Base-by-base conservation (phyloP, 2,329 filamentous ascomycete genomes). In the Aspergillus ruber region DNA sequence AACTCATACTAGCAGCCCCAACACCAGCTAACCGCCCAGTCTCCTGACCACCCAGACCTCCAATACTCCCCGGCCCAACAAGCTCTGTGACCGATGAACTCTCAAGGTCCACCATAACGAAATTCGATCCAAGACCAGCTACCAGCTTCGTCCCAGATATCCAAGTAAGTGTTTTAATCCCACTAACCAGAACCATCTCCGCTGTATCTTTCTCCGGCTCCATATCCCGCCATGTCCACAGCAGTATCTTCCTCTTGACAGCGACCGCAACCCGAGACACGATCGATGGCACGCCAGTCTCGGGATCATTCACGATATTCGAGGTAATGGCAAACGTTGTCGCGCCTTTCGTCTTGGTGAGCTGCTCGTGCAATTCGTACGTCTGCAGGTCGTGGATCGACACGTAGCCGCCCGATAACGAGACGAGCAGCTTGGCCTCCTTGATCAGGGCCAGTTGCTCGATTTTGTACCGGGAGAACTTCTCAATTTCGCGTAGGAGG, bases 181-280 rank as follows among this genome's bases (percentile, higher is more conserved):
- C 83, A 60, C 91, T 91, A 29, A 88, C 76, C 40, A 97, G 76
- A 1, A 83, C 81, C 33, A 96, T 81, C 70, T 97, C 93, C 23
- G 75, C 74, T 0, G 85, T 82, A 29, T 93, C 83, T 3, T 80
- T 57, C 42, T 80, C 80, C 38, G 96, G 77, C 72, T 97, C 93
- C 74, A 90, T 93, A 65, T 95, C 90, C 59, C 93, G 86, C 93
- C 94, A 98, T 61, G 85, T 88, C 90, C 93, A 98, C 47, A 96
- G 71, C 51, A 97, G 68, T 45, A 98, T 76, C 60, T 88, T 87
- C 61, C 93, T 79, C 76, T 97, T 97, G 29, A 96, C 88, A 4
- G 90, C 90, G 9, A 98, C 91, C 6, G 90, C 93, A 44, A 98
- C 74, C 33, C 90, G 80, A 47, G 89, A 95, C 55, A 97, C 90